Base-by-base conservation (phyloP, 148 eudicot species). In the Arbutus unedo region DNA sequence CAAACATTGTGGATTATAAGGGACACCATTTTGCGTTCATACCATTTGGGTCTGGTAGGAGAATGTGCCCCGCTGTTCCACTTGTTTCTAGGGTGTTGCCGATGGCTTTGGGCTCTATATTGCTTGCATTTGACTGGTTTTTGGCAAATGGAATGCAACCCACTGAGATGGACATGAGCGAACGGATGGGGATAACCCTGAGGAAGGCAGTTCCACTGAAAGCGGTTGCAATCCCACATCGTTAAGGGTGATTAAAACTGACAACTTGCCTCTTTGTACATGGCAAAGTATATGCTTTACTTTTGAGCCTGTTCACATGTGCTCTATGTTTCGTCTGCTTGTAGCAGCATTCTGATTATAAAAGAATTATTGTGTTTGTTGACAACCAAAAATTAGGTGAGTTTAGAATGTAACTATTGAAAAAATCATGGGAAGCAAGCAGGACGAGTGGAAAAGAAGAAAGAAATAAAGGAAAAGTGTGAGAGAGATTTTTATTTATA, bases 51-150 rank as follows among this genome's bases (percentile, higher is more conserved):
- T 86, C 94, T 0, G 96, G 94, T 3, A 83, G 96, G 9, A 83
- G 96, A 81, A 93, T 93, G 80, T 93, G 96, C 77, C 93, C 94
- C 0, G 96, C 90, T 6, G 43, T 93, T 1, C 91, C 92, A 0
- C 83, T 93, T 19, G 96, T 87, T 38, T 74, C 84, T 25, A 79
- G 87, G 8, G 76, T 89, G 19, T 60, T 87, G 76, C 90, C 88
- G 2, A 7, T 87, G 79, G 87, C 92, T 83, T 68, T 93, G 54
- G 96, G 92, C 4, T 86, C 88, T 2, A 83, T 93, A 21, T 60
- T 93, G 75, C 89, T 85, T 60, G 78, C 86, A 5, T 93, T 91
- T 85, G 89, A 93, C 84, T 93, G 96, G 96, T 87, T 83, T 73
- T 82, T 70, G 82, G 76, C 21, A 18, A 79, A 57, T 31, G 57